Conservation (phyloP, 306 rosid species). For the Hippophae tibetana region DNA sequence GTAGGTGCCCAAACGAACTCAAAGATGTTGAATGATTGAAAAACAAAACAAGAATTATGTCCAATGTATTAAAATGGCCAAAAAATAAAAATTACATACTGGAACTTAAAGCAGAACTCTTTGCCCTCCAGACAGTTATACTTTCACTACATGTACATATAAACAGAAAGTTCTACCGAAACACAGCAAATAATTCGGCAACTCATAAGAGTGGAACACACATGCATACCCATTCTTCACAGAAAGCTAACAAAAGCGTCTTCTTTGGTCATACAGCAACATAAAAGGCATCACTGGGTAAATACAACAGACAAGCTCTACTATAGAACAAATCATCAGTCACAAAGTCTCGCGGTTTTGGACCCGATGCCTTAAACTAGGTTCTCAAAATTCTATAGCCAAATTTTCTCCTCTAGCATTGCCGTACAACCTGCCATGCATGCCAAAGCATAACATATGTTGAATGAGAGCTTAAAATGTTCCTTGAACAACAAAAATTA, state of each 20-base stretch:
- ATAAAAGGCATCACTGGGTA: conserved; percentile 30
- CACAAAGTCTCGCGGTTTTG: conserved; percentile 12
- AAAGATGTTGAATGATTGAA: no score
- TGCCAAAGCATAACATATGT: conserved; percentile 10
- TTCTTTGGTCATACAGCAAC: conserved; percentile 46
- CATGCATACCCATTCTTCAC: conserved; percentile 23
- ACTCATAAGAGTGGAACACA: conserved; percentile 31
- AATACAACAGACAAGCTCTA: conserved; percentile 14
- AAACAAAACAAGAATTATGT: no score
- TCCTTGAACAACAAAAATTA: not conserved
- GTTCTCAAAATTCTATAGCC: conserved; percentile 58
- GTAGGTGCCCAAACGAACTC: no score
- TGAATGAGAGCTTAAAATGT: not conserved
- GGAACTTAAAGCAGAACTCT: no score
- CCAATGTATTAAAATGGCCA: no score
- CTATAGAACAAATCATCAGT: conserved; percentile 19
- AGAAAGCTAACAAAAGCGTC: no score
- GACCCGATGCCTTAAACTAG: conserved; percentile 23
- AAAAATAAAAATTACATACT: no score
- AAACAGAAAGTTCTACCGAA: conserved; percentile 10
- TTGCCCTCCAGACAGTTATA: no score
- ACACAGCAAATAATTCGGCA: conserved; percentile 7
- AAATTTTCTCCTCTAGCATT: conserved; percentile 38
- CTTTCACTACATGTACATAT: not conserved
- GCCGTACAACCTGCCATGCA: conserved; percentile 59